Conservation (phyloP, 1,284 basidiomycete genomes). For the Cutaneotrichosporon cavernicola region DNA sequence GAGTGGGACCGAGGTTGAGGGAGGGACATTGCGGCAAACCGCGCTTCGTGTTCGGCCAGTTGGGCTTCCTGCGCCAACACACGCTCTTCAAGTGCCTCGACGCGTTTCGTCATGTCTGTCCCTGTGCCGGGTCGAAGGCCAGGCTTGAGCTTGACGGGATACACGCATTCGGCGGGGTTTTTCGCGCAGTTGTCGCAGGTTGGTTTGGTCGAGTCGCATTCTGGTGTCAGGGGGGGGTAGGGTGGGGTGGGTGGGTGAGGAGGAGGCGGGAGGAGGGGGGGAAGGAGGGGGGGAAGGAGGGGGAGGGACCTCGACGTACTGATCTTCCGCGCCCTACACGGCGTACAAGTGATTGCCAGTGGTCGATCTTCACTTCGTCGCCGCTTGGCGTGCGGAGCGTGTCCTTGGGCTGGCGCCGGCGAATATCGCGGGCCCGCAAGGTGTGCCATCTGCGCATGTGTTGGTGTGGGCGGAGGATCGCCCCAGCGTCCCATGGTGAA, state of each 20-base stretch:
- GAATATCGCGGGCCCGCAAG: not conserved
- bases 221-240: constrained; percentile 13
- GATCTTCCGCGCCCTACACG: constrained; percentile 27
- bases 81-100: constrained; percentile 47
- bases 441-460: constrained; percentile 7
- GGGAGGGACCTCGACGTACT: constrained; percentile 10
- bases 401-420: not conserved
- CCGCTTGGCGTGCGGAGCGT: not conserved
- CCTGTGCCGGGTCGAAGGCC: constrained; percentile 52
- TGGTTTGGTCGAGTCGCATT: constrained; percentile 51
- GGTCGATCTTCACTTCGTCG: constrained; percentile 13
- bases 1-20: not conserved
- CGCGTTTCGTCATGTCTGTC: constrained; percentile 45
- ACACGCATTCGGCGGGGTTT: constrained; percentile 45
- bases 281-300: too few species aligned
- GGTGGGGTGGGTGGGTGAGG: not conserved
- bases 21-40: constrained; percentile 14
- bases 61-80: constrained; percentile 35
- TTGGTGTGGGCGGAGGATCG: constrained; percentile 1
- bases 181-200: constrained; percentile 52
- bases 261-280: too few species aligned
- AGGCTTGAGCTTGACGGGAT: constrained; percentile 51
- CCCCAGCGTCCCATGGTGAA: constrained; percentile 4
- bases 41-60: constrained; percentile 36
- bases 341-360: constrained; percentile 26